Evolutionary conservation across 139 green algal genomes (phyloP), one percentile per base, ranked within the genome.

Genomic region (Chlorella sp.): DNA sequence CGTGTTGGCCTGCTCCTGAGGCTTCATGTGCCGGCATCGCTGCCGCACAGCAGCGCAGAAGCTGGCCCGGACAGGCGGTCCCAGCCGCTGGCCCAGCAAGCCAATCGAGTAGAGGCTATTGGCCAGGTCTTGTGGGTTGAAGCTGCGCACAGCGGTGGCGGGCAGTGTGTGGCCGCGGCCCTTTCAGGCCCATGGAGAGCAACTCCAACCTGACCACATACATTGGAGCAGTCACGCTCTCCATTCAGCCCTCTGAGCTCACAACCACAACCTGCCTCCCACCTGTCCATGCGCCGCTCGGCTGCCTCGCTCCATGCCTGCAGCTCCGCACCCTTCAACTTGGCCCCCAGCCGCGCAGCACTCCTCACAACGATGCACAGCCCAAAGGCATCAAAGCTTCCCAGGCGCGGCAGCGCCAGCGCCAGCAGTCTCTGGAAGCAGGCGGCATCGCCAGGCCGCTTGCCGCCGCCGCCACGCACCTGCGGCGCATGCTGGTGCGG

Each of bases 51-150:
- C 70, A 21, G 39, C 39, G 23, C 39, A 62, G 39, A 78, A 78
- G 39, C 9, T 11, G 0, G 39, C 23, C 38, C 30, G 39, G 1
- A 4, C 11, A 1, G 70, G 15, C 16, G 1, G 20, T 0, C 39
- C 21, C 1, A 78, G 70, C 9, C 6, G 70, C 39, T 36, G 38
- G 39, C 70, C 70, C 39, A 56, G 15, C 39, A 25, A 11, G 9
- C 70, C 70, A 2, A 78, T 36, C 1, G 39, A 78, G 39, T 60
- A 60, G 20, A 78, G 2, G 38, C 25, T 62, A 39, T 78, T 78
- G 39, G 70, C 23, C 39, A 78, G 39, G 39, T 78, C 70, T 44
- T 78, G 70, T 3, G 70, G 25, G 26, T 78, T 78, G 70, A 78
- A 78, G 1, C 70, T 78, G 70, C 1, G n/a, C n/a, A n/a, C n/a